Evolutionary conservation across 306 rosid species (phyloP).

Genomic region (Herpetospermum pedunculosum): DNA sequence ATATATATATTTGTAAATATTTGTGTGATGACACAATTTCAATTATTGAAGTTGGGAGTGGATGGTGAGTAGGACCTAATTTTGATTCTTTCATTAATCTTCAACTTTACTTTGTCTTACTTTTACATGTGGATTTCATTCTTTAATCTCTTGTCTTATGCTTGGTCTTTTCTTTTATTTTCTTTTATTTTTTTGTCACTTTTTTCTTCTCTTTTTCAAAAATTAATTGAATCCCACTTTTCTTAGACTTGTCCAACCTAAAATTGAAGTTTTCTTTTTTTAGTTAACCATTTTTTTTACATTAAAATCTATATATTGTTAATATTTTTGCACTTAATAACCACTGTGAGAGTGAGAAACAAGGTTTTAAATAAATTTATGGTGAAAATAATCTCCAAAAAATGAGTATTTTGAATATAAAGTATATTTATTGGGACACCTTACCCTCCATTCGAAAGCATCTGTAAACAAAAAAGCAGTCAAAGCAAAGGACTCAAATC

Average conservation of each 20-base stretch:
- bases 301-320: background rate
- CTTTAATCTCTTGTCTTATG: background rate
- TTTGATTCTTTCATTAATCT: background rate
- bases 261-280: background rate
- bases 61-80: slow-evolving; percentile 7
- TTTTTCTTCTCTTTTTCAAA: background rate
- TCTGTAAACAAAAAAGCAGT: no score
- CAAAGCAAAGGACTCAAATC: background rate
- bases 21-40: background rate
- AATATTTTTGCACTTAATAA: background rate
- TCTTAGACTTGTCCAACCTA: background rate
- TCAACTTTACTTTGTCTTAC: background rate
- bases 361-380: background rate
- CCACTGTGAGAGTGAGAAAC: background rate
- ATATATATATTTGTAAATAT: background rate
- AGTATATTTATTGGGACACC: no score
- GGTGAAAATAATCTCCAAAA: background rate
- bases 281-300: background rate
- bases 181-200: background rate
- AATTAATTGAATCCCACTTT: background rate
- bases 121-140: background rate
- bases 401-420: no score
- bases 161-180: background rate
- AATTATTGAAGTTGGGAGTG: background rate
- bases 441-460: no score